phyloP scores from a whole-genome alignment of 345 rosid species.

The Raphanus sativus region DNA sequence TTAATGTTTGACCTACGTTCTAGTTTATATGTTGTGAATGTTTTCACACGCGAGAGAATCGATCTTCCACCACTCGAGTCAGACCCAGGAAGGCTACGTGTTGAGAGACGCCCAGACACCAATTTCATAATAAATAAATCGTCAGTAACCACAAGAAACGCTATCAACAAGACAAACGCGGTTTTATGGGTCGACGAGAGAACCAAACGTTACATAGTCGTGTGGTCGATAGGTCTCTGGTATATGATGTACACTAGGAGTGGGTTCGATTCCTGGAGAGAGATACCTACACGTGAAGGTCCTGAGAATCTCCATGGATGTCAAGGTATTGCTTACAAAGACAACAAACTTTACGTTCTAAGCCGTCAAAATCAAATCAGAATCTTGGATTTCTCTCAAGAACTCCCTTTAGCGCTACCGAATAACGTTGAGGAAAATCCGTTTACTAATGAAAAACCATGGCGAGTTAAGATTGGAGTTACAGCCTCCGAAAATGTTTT shows the following conservation, averaged over 20 bases:
- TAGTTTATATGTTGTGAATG: neutral
- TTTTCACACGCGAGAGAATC: constrained; percentile 12
- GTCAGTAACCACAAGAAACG: neutral
- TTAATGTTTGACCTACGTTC: constrained; percentile 4
- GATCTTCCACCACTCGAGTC: neutral
- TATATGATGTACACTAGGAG: neutral
- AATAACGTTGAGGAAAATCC: neutral
- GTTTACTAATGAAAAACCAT: neutral
- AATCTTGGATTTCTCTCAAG: constrained; percentile 12
- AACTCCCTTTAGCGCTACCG: neutral
- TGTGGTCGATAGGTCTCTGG: constrained; percentile 8
- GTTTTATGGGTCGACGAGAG: constrained; percentile 14
- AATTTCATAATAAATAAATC: neutral
- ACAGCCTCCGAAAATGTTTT: neutral
- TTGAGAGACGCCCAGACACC: neutral
- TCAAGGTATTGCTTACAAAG: neutral
- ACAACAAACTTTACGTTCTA: constrained; percentile 6
- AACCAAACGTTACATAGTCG: neutral
- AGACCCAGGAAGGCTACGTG: neutral
- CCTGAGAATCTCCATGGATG: neutral
- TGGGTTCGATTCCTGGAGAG: neutral
- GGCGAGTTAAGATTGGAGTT: neutral
- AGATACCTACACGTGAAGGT: constrained; percentile 9
- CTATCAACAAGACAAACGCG: neutral
- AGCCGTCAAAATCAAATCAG: neutral